phyloP scores from a whole-genome alignment of 257 asterid species.

The Fraxinus quadrangulata region DNA sequence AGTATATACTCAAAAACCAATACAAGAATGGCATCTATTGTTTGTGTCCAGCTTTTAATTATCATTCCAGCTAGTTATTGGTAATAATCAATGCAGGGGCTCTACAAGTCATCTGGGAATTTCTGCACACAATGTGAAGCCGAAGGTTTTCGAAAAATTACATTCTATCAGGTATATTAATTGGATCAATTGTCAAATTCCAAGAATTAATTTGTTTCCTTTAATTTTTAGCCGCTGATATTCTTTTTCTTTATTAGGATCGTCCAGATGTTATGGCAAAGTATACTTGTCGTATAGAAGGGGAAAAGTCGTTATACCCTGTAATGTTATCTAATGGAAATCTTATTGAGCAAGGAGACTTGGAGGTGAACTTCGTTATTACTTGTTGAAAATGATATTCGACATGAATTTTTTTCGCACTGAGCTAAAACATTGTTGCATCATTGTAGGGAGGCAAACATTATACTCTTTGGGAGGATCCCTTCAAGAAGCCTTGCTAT shows the following conservation, averaged over 20 bases:
- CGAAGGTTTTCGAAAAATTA: slow-evolving; percentile 92
- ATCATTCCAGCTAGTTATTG: slow-evolving; percentile 20
- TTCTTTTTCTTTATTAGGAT: slow-evolving; percentile 51
- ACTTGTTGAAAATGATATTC: slow-evolving; percentile 10
- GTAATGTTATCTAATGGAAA: slow-evolving; percentile 88
- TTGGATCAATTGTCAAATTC: slow-evolving; percentile 3
- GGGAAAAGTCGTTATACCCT: slow-evolving; percentile 86
- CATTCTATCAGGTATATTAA: slow-evolving; percentile 75
- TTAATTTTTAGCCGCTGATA: slow-evolving; percentile 19
- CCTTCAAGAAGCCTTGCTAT: slow-evolving; percentile 91
- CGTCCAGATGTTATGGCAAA: slow-evolving; percentile 97
- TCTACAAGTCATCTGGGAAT: slow-evolving; percentile 86
- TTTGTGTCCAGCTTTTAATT: slow-evolving; percentile 10
- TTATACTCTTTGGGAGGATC: slow-evolving; percentile 88
- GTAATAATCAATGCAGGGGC: slow-evolving; percentile 64
- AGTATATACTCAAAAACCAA: neutral
- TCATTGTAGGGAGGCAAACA: slow-evolving; percentile 71
- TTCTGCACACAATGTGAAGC: slow-evolving; percentile 99
- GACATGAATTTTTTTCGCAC: neutral
- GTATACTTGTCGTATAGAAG: slow-evolving; percentile 92
- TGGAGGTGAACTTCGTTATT: slow-evolving; percentile 55
- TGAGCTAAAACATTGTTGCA: slow-evolving; percentile 17
- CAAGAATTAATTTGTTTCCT: neutral
- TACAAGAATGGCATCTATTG: neutral
- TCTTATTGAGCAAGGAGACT: slow-evolving; percentile 79